Evolutionary conservation across 768 basidiomycete species (phyloP), one percentile per base, ranked within the genome.

Genomic region (Inosperma sp.): DNA sequence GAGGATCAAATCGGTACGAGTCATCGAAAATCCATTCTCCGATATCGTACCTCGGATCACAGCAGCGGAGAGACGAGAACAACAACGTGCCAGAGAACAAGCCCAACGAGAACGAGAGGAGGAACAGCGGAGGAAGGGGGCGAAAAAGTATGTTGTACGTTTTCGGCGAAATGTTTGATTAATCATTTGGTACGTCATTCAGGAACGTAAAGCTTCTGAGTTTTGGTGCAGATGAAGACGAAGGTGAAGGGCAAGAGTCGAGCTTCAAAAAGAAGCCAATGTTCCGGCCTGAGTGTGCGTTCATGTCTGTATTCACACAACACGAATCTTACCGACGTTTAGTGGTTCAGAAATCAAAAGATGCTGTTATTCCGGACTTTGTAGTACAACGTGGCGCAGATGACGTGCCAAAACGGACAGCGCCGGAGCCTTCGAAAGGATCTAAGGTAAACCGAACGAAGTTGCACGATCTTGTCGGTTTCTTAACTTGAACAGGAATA

Each of bases 11-110:
- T 79, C 79, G 2, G 76, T 95, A 23, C 81, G 84, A 8, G 88
- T 99, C 46, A 63, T 92, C 25, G 93, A 96, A 47, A 95, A 98
- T 62, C 95, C 96, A 0, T 97, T 96, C 65, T 81, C 86, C 48
- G 94, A 98, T 62, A 96, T 98, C 56, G 79, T 93, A 30, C 95
- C 95, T 4, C 84, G 96, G 21, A 99, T 98, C 53, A 99, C 96
- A 1, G 93, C 93, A 1, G 91, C 83, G 2, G 96, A 98, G 70
- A 86, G 87, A 55, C 79, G 84, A 33, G 84, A 76, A 0, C 96
- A 99, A 64, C 85, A 85, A 54, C 78, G 78, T 48, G 95, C 94
- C 2, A 79, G 82, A 33, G 84, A 91, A 61, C 76, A 82, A 54
- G 83, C 80, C 1, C 84, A 84, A 58, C 76, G 78, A 44, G 88